Base-by-base conservation (phyloP, 2,329 filamentous ascomycete species). In the Xylaria sp. region DNA sequence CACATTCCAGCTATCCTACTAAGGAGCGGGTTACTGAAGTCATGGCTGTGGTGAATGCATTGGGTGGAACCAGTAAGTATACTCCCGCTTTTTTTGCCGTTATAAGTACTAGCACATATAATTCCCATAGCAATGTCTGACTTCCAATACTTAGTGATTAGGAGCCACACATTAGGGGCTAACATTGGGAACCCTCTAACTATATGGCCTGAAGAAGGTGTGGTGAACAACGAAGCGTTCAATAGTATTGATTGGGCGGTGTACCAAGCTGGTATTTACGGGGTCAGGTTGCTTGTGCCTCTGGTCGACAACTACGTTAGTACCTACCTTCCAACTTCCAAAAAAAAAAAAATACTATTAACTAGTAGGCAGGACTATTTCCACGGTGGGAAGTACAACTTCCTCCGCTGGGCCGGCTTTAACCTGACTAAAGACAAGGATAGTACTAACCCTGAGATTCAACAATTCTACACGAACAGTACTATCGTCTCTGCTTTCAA, bases 331-430 rank as follows among this genome's bases (percentile, higher is more conserved):
- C 21, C 33, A 21, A 15, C 0, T 15, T 37, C 4, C 9, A 23
- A 8, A 6, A 5, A 38, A 12, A 6, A 8, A 33, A 14, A 5
- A 15, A 19, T 56, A 37, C 68, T 71, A 19, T n/a, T n/a, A n/a
- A n/a, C n/a, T n/a, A 70, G 58, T n/a, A 6, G n/a, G 35, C 56
- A 79, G 74, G 78, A 83, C 67, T 83, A 82, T 66, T 83, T 82
- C 69, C 81, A 83, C 63, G 80, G 81, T 21, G 81, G 81, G 6
- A 82, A 82, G 69, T 83, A 79, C 72, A 74, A 75, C 65, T 83
- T 82, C 69, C 72, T 83, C 31, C 78, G 81, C 23, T 83, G 77
- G 76, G 73, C 73, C 17, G 80, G 80, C 7, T 75, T 79, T 69
- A 75, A 82, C 67, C 77, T 82, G 54, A 77, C 71, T 9, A 72